Conservation (phyloP, 2,329 filamentous ascomycete species). For the Colletotrichum noveboracense region DNA sequence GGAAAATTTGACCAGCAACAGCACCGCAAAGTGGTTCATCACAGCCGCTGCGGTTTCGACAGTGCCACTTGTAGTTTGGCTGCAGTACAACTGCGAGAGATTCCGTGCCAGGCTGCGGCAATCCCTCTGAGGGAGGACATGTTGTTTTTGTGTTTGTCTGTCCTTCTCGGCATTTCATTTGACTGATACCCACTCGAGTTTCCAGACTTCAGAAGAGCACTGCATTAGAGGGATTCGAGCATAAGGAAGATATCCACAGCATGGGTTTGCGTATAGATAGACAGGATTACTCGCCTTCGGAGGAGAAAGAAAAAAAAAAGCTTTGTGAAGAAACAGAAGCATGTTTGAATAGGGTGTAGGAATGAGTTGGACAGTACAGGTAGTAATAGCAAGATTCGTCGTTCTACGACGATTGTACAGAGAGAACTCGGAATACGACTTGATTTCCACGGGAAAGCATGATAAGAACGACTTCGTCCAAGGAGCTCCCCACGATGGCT, state of each 20-base stretch:
- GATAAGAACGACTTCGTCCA: not conserved
- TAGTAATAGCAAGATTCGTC: not conserved
- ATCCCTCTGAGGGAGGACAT: not conserved
- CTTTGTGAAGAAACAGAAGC: not conserved
- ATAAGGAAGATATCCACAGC: not conserved
- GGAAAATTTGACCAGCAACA: constrained; percentile 7
- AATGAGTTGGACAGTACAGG: not conserved
- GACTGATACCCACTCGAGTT: not conserved
- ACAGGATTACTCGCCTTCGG: not conserved
- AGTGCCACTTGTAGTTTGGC: not conserved
- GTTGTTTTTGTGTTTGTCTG: not conserved
- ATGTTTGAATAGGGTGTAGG: not conserved
- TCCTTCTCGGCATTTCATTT: not conserved
- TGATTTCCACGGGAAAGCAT: not conserved
- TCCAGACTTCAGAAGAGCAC: not conserved
- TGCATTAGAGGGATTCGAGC: not conserved
- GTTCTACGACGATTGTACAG: not conserved
- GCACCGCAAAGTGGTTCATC: not conserved
- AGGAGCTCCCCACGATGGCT: not conserved
- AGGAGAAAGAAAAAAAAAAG: not conserved
- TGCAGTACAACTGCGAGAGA: not conserved
- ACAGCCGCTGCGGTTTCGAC: not conserved
- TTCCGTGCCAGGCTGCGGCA: not conserved
- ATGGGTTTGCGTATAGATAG: not conserved
- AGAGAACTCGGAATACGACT: not conserved